Conservation (phyloP, 768 basidiomycete species). For the Stropharia rugosoannulata region DNA sequence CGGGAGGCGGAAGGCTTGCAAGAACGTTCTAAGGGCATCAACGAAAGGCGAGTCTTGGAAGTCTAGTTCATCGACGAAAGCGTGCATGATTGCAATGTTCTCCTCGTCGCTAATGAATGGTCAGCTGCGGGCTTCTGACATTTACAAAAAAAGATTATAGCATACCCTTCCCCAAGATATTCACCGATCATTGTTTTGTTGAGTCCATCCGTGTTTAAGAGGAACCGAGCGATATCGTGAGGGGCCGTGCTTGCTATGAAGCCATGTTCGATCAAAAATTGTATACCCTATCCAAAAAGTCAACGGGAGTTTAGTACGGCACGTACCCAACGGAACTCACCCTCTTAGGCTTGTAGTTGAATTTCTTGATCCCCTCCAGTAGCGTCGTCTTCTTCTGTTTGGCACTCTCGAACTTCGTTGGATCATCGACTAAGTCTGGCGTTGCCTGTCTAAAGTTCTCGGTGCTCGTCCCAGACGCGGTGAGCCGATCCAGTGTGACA, state of each 20-base stretch:
- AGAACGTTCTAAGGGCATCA: slow-evolving; percentile 84
- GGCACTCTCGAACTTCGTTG: slow-evolving; percentile 88
- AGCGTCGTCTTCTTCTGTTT: slow-evolving; percentile 96
- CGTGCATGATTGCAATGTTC: slow-evolving; percentile 95
- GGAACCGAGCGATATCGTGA: slow-evolving; percentile 78
- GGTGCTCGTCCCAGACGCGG: slow-evolving; percentile 42
- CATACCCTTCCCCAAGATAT: slow-evolving; percentile 95
- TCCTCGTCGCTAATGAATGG: slow-evolving; percentile 66
- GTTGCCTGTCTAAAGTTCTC: slow-evolving; percentile 68
- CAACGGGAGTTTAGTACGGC: not conserved
- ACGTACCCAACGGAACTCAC: slow-evolving; percentile 40
- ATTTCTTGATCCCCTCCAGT: slow-evolving; percentile 94
- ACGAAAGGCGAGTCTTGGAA: slow-evolving; percentile 82
- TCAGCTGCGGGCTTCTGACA: slow-evolving; percentile 2
- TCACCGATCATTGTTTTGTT: slow-evolving; percentile 97
- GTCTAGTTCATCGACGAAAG: slow-evolving; percentile 92
- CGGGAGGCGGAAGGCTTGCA: slow-evolving; percentile 95
- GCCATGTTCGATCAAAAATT: slow-evolving; percentile 85
- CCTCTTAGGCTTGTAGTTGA: slow-evolving; percentile 98
- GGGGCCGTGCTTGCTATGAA: slow-evolving; percentile 78
- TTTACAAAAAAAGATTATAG: slow-evolving; percentile 7
- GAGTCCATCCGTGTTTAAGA: slow-evolving; percentile 87
- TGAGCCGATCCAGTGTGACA: slow-evolving; percentile 52
- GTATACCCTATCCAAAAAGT: slow-evolving; percentile 61
- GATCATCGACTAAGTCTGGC: slow-evolving; percentile 86